Evolutionary conservation across 768 basidiomycete species (phyloP).

Genomic region (Lactarius sanguifluus): DNA sequence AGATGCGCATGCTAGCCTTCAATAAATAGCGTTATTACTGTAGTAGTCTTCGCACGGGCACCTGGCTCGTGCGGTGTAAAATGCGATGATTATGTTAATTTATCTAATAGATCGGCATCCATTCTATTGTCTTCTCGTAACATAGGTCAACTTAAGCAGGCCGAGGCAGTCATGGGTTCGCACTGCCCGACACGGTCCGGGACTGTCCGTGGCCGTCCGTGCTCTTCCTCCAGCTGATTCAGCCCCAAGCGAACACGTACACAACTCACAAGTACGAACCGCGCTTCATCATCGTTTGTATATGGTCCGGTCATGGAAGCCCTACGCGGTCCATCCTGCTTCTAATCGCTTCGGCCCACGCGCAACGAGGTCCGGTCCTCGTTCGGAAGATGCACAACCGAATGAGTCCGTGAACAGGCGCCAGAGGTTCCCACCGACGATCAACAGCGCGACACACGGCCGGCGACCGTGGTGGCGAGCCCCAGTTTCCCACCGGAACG

Average conservation of each 20-base stretch:
- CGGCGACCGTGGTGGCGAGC: not conserved
- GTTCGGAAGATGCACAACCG: constrained; percentile 28
- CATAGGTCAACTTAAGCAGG: too few species aligned
- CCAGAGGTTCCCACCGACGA: constrained; percentile 11
- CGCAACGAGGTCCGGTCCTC: not conserved
- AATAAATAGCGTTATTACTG: constrained; percentile 7
- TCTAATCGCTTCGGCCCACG: not conserved
- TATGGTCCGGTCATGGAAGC: constrained; percentile 23
- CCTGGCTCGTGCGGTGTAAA: constrained; percentile 4
- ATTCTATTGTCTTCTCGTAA: not conserved
- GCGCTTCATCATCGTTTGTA: not conserved
- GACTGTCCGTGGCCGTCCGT: not conserved
- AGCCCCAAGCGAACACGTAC: not conserved
- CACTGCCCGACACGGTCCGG: not conserved
- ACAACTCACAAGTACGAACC: not conserved
- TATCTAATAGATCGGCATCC: constrained; percentile 4
- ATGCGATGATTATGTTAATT: constrained; percentile 8
- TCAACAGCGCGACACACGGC: constrained; percentile 10
- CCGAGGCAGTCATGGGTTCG: too few species aligned
- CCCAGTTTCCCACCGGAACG: not conserved
- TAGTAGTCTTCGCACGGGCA: constrained; percentile 6
- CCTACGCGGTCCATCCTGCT: not conserved
- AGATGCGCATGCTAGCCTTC: not conserved
- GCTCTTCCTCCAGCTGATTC: not conserved
- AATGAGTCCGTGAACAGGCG: constrained; percentile 26